phyloP scores from a whole-genome alignment of 1,284 basidiomycete species.

The Fomitopsis pinicola region DNA sequence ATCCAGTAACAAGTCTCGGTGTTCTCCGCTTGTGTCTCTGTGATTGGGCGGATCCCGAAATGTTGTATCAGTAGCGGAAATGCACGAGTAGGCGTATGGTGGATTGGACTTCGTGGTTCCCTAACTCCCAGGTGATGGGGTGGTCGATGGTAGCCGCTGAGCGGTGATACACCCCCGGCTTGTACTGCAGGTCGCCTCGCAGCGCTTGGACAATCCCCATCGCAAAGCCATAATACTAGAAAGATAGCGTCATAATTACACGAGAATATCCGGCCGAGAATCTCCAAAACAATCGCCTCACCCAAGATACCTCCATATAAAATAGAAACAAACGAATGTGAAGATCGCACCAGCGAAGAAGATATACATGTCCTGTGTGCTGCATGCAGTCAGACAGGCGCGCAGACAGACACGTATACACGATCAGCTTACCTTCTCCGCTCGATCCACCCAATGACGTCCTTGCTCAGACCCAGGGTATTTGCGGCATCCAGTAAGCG shows the following conservation, averaged over 20 bases:
- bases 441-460: slow-evolving; percentile 96
- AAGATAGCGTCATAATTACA: background rate
- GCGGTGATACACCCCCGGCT: too few relatives aligned
- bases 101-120: background rate
- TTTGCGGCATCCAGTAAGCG: slow-evolving; percentile 86
- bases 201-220: too few relatives aligned
- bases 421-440: slow-evolving; percentile 60
- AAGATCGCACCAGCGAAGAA: slow-evolving; percentile 80
- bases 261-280: background rate
- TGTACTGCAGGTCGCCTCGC: too few relatives aligned
- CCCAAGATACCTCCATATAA: slow-evolving; percentile 88
- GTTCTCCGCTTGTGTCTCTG: too few relatives aligned
- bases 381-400: slow-evolving; percentile 26
- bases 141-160: background rate
- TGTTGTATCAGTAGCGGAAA: too few relatives aligned
- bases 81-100: too few relatives aligned
- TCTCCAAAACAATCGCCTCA: slow-evolving; percentile 25
- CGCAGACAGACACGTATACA: background rate
- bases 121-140: background rate
- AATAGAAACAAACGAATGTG: slow-evolving; percentile 87
- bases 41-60: too few relatives aligned
- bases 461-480: slow-evolving; percentile 84
- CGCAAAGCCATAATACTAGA: background rate
- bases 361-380: slow-evolving; percentile 91
- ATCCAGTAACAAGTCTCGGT: background rate